phyloP scores from a whole-genome alignment of 352 stramenopile genomes.

The Plasmopara viticola region DNA sequence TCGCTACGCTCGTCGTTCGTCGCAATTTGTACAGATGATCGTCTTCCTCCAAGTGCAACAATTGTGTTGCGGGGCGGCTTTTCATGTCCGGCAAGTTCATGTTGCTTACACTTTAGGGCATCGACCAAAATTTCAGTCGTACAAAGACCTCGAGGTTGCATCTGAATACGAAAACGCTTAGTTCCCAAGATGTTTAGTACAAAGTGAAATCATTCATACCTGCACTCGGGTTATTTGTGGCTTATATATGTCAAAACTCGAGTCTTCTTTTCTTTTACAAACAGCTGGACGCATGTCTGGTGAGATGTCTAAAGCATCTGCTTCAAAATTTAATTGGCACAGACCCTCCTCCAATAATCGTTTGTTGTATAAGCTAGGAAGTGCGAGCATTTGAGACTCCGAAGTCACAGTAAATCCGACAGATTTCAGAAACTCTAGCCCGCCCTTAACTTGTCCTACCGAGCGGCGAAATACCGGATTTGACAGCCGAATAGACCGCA shows the following conservation, averaged over 20 bases:
- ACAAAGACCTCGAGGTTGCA: constrained; percentile 72
- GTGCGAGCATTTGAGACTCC: constrained; percentile 44
- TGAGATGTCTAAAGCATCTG: constrained; percentile 67
- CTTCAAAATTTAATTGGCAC: constrained; percentile 60
- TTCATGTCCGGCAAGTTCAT: constrained; percentile 51
- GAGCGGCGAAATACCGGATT: constrained; percentile 71
- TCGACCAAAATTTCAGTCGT: constrained; percentile 74
- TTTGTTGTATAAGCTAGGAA: constrained; percentile 23
- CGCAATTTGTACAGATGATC: neutral
- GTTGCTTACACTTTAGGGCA: constrained; percentile 69
- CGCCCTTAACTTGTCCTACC: constrained; percentile 59
- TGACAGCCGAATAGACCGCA: constrained; percentile 72
- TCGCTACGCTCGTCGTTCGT: constrained; percentile 29
- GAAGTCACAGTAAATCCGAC: constrained; percentile 53
- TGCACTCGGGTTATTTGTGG: constrained; percentile 78
- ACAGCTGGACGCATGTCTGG: constrained; percentile 39
- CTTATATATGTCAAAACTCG: constrained; percentile 76
- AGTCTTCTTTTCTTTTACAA: constrained; percentile 27
- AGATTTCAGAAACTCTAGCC: constrained; percentile 62
- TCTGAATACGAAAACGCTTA: constrained; percentile 27
- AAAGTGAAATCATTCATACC: constrained; percentile 20
- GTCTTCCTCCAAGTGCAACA: constrained; percentile 31
- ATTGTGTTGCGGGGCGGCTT: constrained; percentile 65
- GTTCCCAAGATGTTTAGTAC: neutral
- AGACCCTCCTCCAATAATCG: constrained; percentile 44